These are phyloP conservation scores for Fusarium annulatum DNA, from an alignment of 2,329 filamentous ascomycete genomes.

Conservation along the genomic window DNA sequence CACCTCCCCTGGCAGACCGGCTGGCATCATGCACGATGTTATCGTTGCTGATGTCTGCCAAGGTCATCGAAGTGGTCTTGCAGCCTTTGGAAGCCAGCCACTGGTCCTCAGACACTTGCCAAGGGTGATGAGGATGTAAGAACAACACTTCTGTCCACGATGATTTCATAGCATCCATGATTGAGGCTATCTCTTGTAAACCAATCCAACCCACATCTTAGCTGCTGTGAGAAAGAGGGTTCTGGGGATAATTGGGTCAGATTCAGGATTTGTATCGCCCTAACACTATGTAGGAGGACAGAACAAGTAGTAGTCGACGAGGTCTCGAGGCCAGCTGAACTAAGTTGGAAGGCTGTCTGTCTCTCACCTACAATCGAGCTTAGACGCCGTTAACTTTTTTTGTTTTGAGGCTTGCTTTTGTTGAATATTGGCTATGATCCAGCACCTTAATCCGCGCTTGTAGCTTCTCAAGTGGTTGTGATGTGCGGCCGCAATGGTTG, in stretches of 20 bases:
- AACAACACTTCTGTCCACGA: neutral
- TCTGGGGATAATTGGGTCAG: neutral
- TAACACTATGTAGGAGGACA: conserved; percentile 9
- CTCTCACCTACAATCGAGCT: neutral
- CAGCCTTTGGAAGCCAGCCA: neutral
- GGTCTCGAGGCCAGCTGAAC: conserved; percentile 1
- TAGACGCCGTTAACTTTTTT: conserved; percentile 15
- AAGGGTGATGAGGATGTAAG: conserved; percentile 21
- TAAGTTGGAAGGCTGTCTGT: conserved; percentile 3
- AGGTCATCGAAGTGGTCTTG: neutral
- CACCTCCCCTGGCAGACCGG: neutral
- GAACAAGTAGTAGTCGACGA: neutral
- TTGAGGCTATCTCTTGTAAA: conserved; percentile 8
- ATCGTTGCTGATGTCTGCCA: conserved; percentile 12
- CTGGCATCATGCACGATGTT: neutral
- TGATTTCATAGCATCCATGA: conserved; percentile 31
- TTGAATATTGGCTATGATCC: conserved; percentile 2
- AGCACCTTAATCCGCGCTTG: conserved; percentile 1
- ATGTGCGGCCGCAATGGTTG: conserved; percentile 12
- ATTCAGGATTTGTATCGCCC: neutral
- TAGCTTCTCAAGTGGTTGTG: neutral
- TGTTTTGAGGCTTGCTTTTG: conserved; percentile 2
- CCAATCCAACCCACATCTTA: neutral
- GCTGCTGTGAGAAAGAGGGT: conserved; percentile 7
- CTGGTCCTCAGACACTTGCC: neutral